These are phyloP conservation scores for Phytophthora fragariae DNA, from an alignment of 352 stramenopile species.

Conservation along the genomic window DNA sequence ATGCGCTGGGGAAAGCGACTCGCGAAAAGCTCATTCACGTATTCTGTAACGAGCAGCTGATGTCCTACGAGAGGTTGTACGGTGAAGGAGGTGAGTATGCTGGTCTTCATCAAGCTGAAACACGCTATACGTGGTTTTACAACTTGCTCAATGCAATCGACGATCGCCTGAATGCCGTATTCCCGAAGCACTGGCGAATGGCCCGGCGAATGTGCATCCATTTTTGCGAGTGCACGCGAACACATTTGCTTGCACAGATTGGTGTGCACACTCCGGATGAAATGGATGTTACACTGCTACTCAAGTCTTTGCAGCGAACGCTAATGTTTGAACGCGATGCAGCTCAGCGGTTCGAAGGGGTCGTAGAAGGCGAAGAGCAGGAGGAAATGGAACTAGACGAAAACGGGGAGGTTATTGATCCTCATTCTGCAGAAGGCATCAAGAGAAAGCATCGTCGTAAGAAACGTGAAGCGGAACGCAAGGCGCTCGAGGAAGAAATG, in stretches of 20 bases:
- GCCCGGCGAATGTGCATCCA: slow-evolving; percentile 92
- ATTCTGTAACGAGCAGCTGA: slow-evolving; percentile 76
- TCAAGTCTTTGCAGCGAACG: slow-evolving; percentile 76
- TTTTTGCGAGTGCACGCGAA: slow-evolving; percentile 92
- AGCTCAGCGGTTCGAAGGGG: slow-evolving; percentile 73
- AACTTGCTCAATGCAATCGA: slow-evolving; percentile 73
- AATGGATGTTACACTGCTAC: slow-evolving; percentile 74
- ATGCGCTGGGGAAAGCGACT: slow-evolving; percentile 73
- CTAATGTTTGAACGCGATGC: slow-evolving; percentile 86
- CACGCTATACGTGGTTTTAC: slow-evolving; percentile 86
- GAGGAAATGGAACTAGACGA: slow-evolving; percentile 75
- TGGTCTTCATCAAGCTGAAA: slow-evolving; percentile 68
- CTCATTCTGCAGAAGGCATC: slow-evolving; percentile 75
- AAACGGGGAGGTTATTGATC: slow-evolving; percentile 76
- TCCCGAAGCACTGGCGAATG: slow-evolving; percentile 97
- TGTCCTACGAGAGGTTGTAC: slow-evolving; percentile 71
- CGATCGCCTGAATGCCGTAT: slow-evolving; percentile 93
- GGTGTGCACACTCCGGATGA: slow-evolving; percentile 72
- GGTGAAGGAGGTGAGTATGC: slow-evolving; percentile 61
- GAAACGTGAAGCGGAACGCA: slow-evolving; percentile 75
- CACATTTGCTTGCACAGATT: slow-evolving; percentile 75
- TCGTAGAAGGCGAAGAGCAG: slow-evolving; percentile 50
- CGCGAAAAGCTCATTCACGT: slow-evolving; percentile 75
- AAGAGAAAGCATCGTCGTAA: slow-evolving; percentile 78
- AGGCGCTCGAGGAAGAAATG: slow-evolving; percentile 73